phyloP scores from a whole-genome alignment of 140 eudicot species.

The Artemisia princeps region DNA sequence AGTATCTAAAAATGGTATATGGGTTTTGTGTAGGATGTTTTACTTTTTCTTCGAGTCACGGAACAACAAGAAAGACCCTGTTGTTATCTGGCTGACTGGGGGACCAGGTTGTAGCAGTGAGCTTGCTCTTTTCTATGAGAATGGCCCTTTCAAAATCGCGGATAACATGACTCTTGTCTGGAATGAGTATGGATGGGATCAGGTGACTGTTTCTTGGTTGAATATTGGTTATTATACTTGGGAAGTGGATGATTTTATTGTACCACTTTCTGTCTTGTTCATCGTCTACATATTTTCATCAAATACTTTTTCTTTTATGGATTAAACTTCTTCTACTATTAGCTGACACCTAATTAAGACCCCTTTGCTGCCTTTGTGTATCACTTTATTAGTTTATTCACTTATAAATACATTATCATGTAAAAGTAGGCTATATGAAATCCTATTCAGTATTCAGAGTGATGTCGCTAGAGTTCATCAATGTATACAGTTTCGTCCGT shows the following conservation, averaged over 20 bases:
- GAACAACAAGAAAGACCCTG: constrained; percentile 63
- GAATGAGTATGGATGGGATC: constrained; percentile 96
- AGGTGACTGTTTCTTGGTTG: constrained; percentile 35
- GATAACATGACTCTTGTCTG: constrained; percentile 74
- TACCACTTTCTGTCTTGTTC: constrained; percentile 9
- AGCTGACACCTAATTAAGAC: neutral
- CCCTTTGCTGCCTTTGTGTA: too few relatives aligned
- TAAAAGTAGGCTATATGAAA: too few relatives aligned
- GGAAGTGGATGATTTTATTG: constrained; percentile 2
- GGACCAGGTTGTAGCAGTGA: constrained; percentile 99
- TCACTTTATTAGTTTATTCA: too few relatives aligned
- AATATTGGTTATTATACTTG: constrained; percentile 6
- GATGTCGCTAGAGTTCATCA: neutral
- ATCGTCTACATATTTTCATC: neutral
- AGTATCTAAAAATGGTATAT: neutral
- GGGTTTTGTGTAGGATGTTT: constrained; percentile 58
- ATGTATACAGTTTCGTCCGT: neutral
- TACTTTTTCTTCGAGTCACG: constrained; percentile 91
- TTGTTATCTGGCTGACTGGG: constrained; percentile 93
- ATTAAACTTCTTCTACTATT: neutral
- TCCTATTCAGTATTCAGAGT: neutral
- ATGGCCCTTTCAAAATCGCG: constrained; percentile 84
- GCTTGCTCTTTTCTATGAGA: constrained; percentile 91
- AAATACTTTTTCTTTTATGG: neutral
- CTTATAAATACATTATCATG: too few relatives aligned